Evolutionary conservation across 108 stramenopile genomes (phyloP), one percentile per base, ranked within the genome.

Genomic region (Parmales sp.): DNA sequence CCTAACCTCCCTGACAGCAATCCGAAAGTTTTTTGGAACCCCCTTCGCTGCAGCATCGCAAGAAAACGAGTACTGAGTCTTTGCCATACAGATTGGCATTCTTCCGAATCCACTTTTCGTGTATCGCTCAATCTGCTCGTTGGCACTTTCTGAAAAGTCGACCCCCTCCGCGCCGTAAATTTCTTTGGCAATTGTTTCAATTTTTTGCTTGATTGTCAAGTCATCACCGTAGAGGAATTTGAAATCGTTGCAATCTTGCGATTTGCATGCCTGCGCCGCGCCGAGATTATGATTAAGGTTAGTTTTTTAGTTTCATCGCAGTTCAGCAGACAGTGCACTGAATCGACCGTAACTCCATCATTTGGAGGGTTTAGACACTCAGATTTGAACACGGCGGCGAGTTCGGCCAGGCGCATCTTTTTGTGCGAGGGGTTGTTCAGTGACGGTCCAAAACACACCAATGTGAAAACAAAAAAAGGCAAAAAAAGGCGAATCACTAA

Each of bases 1-100:
- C 20, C 96, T 88, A 65, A 96, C 88, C 54, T 99, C 98, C 41
- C 98, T 83, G 18, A 99, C 96, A 50, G 81, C 78, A 38, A 97
- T 89, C 18, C 86, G 80, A 51, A 89, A 89, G 16, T 84, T 89
- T 8, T 85, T 92, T 9, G 97, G 97, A 1, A 89, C 90, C 23
- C 94, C 98, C 72, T 97, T 97, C 37, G 85, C 84, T 26, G 80
- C 29, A 5, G 98, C 75, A 71, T 99, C 95, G 49, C 91, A 92
- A 63, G 90, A 91, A 76, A 99, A 91, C 7, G 88, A 90, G 78
- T 97, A 96, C 71, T 99, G 98, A 7, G 98, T 99, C 77, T 99
- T 99, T 37, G 98, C 98, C 51, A 99, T 90, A 72, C 98, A 99
- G 65, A 99, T 67, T 13, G 83, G 83, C 41, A 86, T 68, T 54